Base-by-base conservation (phyloP, 116 monocot species). In the Iris pallida region DNA sequence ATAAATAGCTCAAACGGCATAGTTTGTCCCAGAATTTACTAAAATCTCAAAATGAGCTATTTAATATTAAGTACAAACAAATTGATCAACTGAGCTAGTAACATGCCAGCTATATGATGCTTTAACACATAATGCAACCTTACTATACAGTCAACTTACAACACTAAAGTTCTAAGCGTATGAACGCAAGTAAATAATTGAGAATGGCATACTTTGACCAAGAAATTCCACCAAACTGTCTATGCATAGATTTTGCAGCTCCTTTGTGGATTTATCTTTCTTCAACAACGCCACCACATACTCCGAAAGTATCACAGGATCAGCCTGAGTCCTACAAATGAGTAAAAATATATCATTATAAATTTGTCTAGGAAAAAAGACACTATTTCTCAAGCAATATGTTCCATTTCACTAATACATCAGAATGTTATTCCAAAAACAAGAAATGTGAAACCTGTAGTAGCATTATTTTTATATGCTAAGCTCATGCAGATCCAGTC, bases 211-310 rank as follows among this genome's bases (percentile, higher is more conserved):
- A 89, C 89, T 78, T 8, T 77, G 69, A 8, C 89, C 89, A 55
- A 89, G 68, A 75, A 89, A 89, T 47, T 82, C 89, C 55, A 78
- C 82, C 79, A 89, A 80, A 59, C 73, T 78, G 48, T 89, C 85
- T 52, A 61, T 30, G 55, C 89, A 89, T 5, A 85, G 80, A 3
- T 80, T 78, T 72, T 82, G 82, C 80, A 89, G 57, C 60, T 89
- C 89, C 63, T 68, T 64, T 42, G 56, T n/a, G 16, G 89, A 65
- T 57, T 77, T 79, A 10, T 89, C 85, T 52, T 89, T 89, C 72
- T 82, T 89, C 65, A 89, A 59, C 82, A 89, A 76, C 59, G 85
- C 82, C 53, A 82, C 68, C 63, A 89, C 79, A 80, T 85, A 85
- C 45, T 89, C 82, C 0, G 89, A 79, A 45, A 89, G 78, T 65